Conservation (phyloP, 129 eudicot species). For the Saposhnikovia divaricata region DNA sequence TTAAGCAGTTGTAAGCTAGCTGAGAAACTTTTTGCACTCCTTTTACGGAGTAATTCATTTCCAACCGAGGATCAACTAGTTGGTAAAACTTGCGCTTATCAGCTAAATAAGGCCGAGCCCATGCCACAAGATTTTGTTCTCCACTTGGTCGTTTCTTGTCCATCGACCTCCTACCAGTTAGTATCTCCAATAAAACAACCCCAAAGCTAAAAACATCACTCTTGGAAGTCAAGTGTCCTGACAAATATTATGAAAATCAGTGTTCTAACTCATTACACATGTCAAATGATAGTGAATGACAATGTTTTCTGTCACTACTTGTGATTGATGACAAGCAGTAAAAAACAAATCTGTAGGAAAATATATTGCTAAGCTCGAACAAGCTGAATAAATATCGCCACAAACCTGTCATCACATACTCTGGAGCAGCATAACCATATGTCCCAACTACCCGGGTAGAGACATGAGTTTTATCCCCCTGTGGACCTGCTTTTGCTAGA, state of each 20-base stretch:
- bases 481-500: slow-evolving; percentile 97
- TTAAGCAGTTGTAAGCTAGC: slow-evolving; percentile 66
- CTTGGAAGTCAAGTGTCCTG: slow-evolving; percentile 89
- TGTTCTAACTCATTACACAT: background rate
- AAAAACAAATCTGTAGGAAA: background rate
- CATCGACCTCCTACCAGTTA: slow-evolving; percentile 94
- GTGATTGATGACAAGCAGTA: background rate
- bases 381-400: background rate
- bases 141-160: slow-evolving; percentile 91
- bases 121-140: slow-evolving; percentile 87
- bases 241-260: background rate
- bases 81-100: slow-evolving; percentile 83
- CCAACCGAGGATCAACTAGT: slow-evolving; percentile 89
- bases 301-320: background rate
- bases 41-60: slow-evolving; percentile 76
- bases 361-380: background rate
- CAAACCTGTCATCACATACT: slow-evolving; percentile 94
- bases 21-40: slow-evolving; percentile 91
- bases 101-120: slow-evolving; percentile 88
- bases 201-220: slow-evolving; percentile 95
- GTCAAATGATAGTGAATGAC: background rate
- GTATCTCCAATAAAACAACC: slow-evolving; percentile 80
- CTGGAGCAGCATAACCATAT: slow-evolving; percentile 97
- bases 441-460: slow-evolving; percentile 95
- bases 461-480: slow-evolving; percentile 94